These are phyloP conservation scores for Nitzschia sp. DNA, from an alignment of 108 stramenopile genomes.

Conservation along the genomic window DNA sequence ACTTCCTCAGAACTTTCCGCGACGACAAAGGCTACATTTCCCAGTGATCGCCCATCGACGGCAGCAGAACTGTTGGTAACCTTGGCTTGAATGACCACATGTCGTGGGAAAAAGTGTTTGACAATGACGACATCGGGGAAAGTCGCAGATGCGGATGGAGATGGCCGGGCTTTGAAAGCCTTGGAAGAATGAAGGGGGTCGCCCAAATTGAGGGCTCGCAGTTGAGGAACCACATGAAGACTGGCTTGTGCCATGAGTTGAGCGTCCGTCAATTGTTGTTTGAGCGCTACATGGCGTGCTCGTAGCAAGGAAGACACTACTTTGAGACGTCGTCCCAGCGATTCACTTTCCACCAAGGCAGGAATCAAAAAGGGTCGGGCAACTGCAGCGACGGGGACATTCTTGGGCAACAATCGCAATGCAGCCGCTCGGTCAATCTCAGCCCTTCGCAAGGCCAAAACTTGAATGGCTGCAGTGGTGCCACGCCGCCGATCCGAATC, in stretches of 20 bases:
- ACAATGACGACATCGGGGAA: slow-evolving; percentile 83
- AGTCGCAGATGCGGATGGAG: slow-evolving; percentile 57
- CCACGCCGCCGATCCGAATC: slow-evolving; percentile 66
- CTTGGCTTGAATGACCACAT: slow-evolving; percentile 82
- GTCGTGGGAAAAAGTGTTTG: slow-evolving; percentile 82
- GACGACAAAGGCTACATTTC: slow-evolving; percentile 82
- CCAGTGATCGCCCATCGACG: slow-evolving; percentile 51
- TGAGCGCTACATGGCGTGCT: slow-evolving; percentile 65
- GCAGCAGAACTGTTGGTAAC: slow-evolving; percentile 56
- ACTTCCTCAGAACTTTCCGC: slow-evolving; percentile 92
- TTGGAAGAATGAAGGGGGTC: slow-evolving; percentile 76
- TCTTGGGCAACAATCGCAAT: slow-evolving; percentile 71
- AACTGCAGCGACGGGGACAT: slow-evolving; percentile 75
- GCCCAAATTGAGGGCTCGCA: slow-evolving; percentile 67
- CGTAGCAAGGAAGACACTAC: slow-evolving; percentile 76
- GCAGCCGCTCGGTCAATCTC: slow-evolving; percentile 81
- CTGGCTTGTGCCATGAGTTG: slow-evolving; percentile 79
- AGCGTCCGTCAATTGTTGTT: slow-evolving; percentile 74
- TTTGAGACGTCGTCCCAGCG: slow-evolving; percentile 75
- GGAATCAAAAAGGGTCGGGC: slow-evolving; percentile 83
- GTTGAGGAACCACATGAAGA: slow-evolving; percentile 67
- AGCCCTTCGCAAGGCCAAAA: slow-evolving; percentile 70
- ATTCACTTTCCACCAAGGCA: slow-evolving; percentile 79
- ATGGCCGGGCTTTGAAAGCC: slow-evolving; percentile 70
- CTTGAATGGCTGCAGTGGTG: slow-evolving; percentile 74